Conservation (phyloP, 2,329 filamentous ascomycete species). For the Penicillium sp. region DNA sequence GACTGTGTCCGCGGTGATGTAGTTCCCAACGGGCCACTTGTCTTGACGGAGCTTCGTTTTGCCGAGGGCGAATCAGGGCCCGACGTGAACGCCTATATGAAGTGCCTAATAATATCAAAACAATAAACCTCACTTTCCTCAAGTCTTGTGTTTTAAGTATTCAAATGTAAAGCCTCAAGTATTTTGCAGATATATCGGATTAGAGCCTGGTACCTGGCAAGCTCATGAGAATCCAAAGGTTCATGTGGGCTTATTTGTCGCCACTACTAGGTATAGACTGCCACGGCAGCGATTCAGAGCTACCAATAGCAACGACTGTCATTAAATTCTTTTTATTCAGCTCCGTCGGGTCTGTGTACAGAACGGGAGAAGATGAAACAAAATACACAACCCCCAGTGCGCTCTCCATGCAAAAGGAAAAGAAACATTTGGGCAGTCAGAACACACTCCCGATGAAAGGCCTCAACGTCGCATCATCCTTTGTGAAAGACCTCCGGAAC, state of each 20-base stretch:
- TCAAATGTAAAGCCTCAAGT: too few species aligned
- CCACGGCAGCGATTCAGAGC: too few species aligned
- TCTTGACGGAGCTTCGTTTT: constrained; percentile 39
- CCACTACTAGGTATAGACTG: neutral
- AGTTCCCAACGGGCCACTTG: constrained; percentile 38
- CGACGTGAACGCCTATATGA: neutral
- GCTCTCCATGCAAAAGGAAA: constrained; percentile 30
- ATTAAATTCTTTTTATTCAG: constrained; percentile 22
- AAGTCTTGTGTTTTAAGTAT: too few species aligned
- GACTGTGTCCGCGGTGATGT: constrained; percentile 17
- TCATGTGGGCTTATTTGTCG: too few species aligned
- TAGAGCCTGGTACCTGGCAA: too few species aligned
- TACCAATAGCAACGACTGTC: neutral
- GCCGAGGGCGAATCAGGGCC: constrained; percentile 27
- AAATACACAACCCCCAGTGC: constrained; percentile 23
- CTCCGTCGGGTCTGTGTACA: constrained; percentile 33
- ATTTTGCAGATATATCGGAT: too few species aligned
- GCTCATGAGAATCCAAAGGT: too few species aligned
- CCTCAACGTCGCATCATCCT: neutral
- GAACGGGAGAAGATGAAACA: constrained; percentile 26
- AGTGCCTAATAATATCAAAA: too few species aligned
- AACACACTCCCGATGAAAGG: constrained; percentile 2
- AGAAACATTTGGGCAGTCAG: constrained; percentile 9
- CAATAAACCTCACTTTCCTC: too few species aligned
- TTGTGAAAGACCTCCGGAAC: neutral